A percentile compares a stretch with the other conserved stretches of the same genome.
phyloP scores from a whole-genome alignment of 495 filamentous ascomycete species.

The Tirmania nivea region DNA sequence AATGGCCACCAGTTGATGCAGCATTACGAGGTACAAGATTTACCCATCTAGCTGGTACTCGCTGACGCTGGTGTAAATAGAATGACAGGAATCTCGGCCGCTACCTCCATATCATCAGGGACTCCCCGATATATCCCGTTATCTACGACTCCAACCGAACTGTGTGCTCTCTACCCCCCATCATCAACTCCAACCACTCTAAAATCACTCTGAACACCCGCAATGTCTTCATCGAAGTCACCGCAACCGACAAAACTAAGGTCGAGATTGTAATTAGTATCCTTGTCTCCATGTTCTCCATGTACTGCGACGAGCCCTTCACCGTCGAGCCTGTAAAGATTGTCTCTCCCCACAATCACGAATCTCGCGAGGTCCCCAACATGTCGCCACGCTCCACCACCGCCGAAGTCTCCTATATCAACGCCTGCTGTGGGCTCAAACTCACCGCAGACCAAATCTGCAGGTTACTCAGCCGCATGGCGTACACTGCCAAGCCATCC shows the following conservation, averaged over 20 bases:
- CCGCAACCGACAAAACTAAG: slow-evolving; percentile 91
- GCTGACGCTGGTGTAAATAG: slow-evolving; percentile 19
- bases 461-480: slow-evolving; percentile 66
- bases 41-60: slow-evolving; percentile 5
- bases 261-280: slow-evolving; percentile 87
- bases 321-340: slow-evolving; percentile 85
- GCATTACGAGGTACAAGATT: slow-evolving; percentile 51
- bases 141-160: slow-evolving; percentile 73
- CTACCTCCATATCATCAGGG: slow-evolving; percentile 79
- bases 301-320: slow-evolving; percentile 72
- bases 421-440: slow-evolving; percentile 65
- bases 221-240: slow-evolving; percentile 94
- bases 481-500: slow-evolving; percentile 53
- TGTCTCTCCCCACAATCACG: slow-evolving; percentile 69
- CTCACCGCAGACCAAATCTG: slow-evolving; percentile 50
- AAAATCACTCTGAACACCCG: slow-evolving; percentile 79
- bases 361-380: slow-evolving; percentile 59
- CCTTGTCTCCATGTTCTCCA: slow-evolving; percentile 90
- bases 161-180: slow-evolving; percentile 85
- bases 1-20: slow-evolving; percentile 74
- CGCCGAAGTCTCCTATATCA: slow-evolving; percentile 79
- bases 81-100: slow-evolving; percentile 59
- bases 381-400: slow-evolving; percentile 50
- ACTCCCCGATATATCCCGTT: slow-evolving; percentile 88
- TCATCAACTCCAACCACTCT: slow-evolving; percentile 92